Evolutionary conservation across 108 stramenopile species (phyloP), one percentile per base, ranked within the genome.

Genomic region (Tribonema minus): DNA sequence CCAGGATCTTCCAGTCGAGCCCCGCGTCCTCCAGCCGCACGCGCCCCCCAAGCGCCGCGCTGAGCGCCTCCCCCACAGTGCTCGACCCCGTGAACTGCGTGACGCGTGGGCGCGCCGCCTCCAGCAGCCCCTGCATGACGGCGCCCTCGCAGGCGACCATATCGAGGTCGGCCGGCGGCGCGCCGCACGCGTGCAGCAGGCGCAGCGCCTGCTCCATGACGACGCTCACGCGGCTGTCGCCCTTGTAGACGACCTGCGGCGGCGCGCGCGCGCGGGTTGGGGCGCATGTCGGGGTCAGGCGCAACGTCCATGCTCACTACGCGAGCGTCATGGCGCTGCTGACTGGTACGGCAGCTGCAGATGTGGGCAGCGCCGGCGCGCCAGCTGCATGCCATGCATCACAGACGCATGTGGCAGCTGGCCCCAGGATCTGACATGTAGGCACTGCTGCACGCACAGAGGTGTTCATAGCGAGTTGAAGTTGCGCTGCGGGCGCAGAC

Each of bases 31-130:
- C 96, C 39, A 95, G 81, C 89, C 61, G 77, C 0, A 75, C 92
- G 85, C 94, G 93, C 35, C 97, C 97, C 67, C 86, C 73, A 5
- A 94, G 93, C 33, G 87, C 91, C 84, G 88, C 60, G 25, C 73
- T 83, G 36, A 98, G 84, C 28, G 79, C 28, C 69, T 96, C 95
- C 26, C 89, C 94, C 2, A 97, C 94, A 31, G 72, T 82, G 20
- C 92, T 93, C 41, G 89, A 90, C 28, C 97, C 97, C 34, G 98
- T 98, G 78, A 98, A 98, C 79, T 95, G 98, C 1, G 96, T 97
- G 58, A 95, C 62, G 1, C 95, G 90, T 0, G 95, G 88, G 29
- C 90, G 90, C 29, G 93, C 90, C 28, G 86, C 64, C 15, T 88
- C 64, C 61, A 98, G 88, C 28, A 98, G 66, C 64, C 90, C 70